Percentiles rank a stretch among this genome's conserved stretches.
These are phyloP conservation scores for Penicillium argentinense DNA, from an alignment of 495 filamentous ascomycete species.

Conservation along the genomic window DNA sequence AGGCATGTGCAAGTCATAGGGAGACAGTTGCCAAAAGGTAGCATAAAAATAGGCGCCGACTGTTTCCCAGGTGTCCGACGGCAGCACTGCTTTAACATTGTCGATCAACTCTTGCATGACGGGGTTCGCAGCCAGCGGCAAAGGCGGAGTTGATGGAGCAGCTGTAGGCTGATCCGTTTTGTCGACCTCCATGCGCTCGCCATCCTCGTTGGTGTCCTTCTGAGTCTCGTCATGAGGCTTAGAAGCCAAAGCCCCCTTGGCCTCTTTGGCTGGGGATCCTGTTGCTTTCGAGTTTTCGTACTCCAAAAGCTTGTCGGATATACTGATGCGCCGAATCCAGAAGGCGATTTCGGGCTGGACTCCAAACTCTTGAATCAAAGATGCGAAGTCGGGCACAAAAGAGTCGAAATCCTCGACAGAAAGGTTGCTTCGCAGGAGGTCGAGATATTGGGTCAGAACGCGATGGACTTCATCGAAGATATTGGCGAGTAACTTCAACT, in stretches of 20 bases:
- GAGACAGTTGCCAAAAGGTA: slow-evolving; percentile 88
- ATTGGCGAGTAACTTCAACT: slow-evolving; percentile 78
- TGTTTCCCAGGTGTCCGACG: slow-evolving; percentile 60
- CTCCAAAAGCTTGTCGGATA: slow-evolving; percentile 55
- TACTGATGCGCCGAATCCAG: slow-evolving; percentile 73
- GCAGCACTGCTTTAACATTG: slow-evolving; percentile 59
- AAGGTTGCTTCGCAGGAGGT: slow-evolving; percentile 79
- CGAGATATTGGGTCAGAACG: slow-evolving; percentile 82
- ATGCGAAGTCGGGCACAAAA: slow-evolving; percentile 71
- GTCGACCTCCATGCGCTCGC: slow-evolving; percentile 40
- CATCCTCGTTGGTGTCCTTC: slow-evolving; percentile 37
- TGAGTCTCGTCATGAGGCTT: slow-evolving; percentile 28
- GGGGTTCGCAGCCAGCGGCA: slow-evolving; percentile 59
- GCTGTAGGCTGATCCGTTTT: slow-evolving; percentile 22
- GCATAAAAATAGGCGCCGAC: slow-evolving; percentile 79
- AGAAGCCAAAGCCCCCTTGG: slow-evolving; percentile 21
- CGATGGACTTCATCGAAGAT: slow-evolving; percentile 88
- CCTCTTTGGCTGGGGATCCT: slow-evolving; percentile 19
- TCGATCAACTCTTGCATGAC: slow-evolving; percentile 75
- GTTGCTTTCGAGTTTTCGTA: slow-evolving; percentile 34
- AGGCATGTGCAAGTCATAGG: slow-evolving; percentile 75
- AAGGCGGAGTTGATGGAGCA: slow-evolving; percentile 8
- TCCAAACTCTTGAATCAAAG: slow-evolving; percentile 75
- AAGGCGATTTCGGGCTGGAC: slow-evolving; percentile 84
- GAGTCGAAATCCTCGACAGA: slow-evolving; percentile 74